phyloP scores from a whole-genome alignment of 805 yeast species.

The Lipomyces mesembrius region DNA sequence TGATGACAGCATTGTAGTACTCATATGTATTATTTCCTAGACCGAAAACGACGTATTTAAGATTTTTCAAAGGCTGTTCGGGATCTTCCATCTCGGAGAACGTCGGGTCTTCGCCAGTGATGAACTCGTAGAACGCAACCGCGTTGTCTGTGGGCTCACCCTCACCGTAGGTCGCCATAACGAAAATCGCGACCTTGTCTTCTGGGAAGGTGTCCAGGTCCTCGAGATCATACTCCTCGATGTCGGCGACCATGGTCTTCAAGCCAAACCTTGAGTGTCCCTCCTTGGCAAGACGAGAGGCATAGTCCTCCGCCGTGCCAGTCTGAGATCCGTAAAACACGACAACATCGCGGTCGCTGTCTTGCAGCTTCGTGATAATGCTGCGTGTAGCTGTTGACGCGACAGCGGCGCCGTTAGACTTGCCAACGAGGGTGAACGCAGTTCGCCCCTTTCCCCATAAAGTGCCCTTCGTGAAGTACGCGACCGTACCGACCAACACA shows the following conservation, averaged over 20 bases:
- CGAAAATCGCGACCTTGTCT: conserved; percentile 67
- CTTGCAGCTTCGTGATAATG: conserved; percentile 50
- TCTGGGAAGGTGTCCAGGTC: conserved; percentile 66
- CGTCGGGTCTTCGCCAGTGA: conserved; percentile 57
- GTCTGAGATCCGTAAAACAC: conserved; percentile 95
- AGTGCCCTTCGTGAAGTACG: conserved; percentile 68
- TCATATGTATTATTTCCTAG: conserved; percentile 95
- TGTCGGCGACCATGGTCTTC: conserved; percentile 81
- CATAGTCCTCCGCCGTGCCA: conserved; percentile 98
- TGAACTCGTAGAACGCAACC: conserved; percentile 73
- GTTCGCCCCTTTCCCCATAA: conserved; percentile 50
- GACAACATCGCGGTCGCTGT: conserved; percentile 72
- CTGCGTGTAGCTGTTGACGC: conserved; percentile 39
- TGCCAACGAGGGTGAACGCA: background rate
- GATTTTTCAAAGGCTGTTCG: conserved; percentile 52
- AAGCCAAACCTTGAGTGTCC: conserved; percentile 79
- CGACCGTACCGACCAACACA: conserved; percentile 65
- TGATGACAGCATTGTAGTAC: conserved; percentile 81
- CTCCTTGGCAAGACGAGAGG: conserved; percentile 87
- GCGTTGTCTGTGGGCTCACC: conserved; percentile 98
- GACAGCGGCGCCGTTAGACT: conserved; percentile 11
- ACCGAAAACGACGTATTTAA: conserved; percentile 81
- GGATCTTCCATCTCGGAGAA: conserved; percentile 48
- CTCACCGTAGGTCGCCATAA: conserved; percentile 95
- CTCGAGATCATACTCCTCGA: conserved; percentile 86